A percentile compares a stretch with the other conserved stretches of the same genome.
Conservation (phyloP, 805 yeast genomes). For the Starmerella geochares region DNA sequence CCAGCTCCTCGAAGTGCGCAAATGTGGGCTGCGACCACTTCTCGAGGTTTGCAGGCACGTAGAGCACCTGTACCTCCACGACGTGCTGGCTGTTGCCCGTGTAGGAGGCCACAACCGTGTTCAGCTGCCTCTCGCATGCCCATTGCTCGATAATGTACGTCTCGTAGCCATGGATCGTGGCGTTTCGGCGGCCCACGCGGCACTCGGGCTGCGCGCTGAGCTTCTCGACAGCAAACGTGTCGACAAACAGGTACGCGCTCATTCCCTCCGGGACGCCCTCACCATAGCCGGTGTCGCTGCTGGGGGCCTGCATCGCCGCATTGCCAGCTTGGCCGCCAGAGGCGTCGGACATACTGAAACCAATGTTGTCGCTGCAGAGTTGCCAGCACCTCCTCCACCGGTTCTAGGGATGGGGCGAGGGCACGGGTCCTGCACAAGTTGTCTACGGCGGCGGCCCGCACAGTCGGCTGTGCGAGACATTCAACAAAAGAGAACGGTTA, state of each 20-base stretch:
- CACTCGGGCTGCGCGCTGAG: conserved; percentile 28
- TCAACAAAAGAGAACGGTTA: neutral
- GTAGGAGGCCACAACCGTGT: conserved; percentile 63
- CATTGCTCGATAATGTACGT: conserved; percentile 91
- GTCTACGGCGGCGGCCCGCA: no score
- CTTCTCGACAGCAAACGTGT: conserved; percentile 25
- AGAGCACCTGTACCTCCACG: conserved; percentile 51
- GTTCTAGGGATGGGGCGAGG: neutral
- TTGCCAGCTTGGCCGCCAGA: neutral
- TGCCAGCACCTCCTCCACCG: neutral
- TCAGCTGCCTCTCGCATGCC: conserved; percentile 62
- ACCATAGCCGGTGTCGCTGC: neutral
- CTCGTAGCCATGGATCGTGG: conserved; percentile 64
- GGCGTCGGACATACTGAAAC: neutral
- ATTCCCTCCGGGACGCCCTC: conserved; percentile 1
- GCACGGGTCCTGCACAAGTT: neutral
- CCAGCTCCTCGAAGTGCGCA: conserved; percentile 54
- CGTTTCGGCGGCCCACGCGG: conserved; percentile 34
- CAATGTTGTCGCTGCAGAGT: neutral
- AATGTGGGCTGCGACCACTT: conserved; percentile 46
- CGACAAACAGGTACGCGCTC: conserved; percentile 29
- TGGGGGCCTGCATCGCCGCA: neutral
- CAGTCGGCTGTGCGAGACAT: no score
- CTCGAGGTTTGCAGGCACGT: conserved; percentile 39
- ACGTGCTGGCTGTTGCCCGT: conserved; percentile 72